Percentiles rank a stretch among this genome's conserved stretches.
Evolutionary conservation across 768 basidiomycete genomes (phyloP).

Genomic region (Rhizopogon sp.): DNA sequence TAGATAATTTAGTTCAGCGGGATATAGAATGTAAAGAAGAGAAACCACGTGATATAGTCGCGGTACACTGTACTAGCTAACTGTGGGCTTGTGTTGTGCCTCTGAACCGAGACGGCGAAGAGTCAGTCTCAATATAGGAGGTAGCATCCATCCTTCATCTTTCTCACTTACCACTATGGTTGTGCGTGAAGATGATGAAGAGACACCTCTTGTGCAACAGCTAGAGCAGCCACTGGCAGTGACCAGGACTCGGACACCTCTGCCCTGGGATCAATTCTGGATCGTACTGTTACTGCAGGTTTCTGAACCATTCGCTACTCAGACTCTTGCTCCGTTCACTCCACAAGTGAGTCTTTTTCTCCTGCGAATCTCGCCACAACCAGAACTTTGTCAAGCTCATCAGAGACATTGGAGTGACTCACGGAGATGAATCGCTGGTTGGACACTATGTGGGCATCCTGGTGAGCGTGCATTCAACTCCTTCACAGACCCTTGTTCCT

Average conservation of each 20-base stretch:
- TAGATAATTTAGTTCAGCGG: no score
- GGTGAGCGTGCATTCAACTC: constrained; percentile 21
- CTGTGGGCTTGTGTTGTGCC: no score
- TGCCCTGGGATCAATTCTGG: constrained; percentile 60
- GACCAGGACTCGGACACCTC: constrained; percentile 34
- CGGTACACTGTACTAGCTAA: no score
- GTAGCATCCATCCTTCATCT: no score
- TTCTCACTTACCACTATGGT: background rate
- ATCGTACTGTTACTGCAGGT: constrained; percentile 64
- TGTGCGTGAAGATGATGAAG: constrained; percentile 26
- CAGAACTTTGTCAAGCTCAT: background rate
- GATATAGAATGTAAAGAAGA: no score
- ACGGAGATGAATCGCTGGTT: constrained; percentile 35
- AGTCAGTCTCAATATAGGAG: no score
- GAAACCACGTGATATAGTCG: no score
- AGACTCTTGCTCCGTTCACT: constrained; percentile 67
- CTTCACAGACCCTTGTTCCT: constrained; percentile 29
- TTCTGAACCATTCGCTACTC: constrained; percentile 62
- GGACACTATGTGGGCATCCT: constrained; percentile 39
- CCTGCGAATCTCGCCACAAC: background rate
- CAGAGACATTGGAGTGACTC: constrained; percentile 20
- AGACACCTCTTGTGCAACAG: constrained; percentile 31
- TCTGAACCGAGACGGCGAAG: no score
- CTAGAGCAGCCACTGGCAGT: constrained; percentile 11
- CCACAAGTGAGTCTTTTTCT: constrained; percentile 41